phyloP scores from a whole-genome alignment of 78 protist species.

The Tieghemostelium lacteum region DNA sequence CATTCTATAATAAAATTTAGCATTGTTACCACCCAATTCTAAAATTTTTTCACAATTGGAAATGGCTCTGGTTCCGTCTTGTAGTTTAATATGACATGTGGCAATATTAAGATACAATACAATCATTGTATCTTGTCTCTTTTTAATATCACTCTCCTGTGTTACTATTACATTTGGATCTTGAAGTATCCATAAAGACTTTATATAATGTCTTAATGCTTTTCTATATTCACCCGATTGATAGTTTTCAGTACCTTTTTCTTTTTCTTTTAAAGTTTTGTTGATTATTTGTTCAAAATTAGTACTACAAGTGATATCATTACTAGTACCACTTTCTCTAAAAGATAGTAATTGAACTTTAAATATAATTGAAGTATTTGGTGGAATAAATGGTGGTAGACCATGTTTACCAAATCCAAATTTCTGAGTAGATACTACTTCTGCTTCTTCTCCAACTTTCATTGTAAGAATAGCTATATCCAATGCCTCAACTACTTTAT shows the following conservation, averaged over 20 bases:
- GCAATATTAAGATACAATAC: constrained; percentile 64
- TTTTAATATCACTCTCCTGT: constrained; percentile 6
- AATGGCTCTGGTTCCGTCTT: constrained; percentile 57
- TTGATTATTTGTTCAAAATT: constrained; percentile 6
- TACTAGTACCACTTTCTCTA: neutral
- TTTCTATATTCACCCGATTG: constrained; percentile 3
- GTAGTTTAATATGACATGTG: constrained; percentile 46
- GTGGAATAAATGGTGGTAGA: constrained; percentile 69
- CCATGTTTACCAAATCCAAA: constrained; percentile 70
- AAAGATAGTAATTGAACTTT: constrained; percentile 57
- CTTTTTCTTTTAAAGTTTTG: constrained; percentile 45
- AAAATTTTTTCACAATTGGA: constrained; percentile 59
- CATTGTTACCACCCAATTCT: constrained; percentile 48
- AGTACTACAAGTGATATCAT: neutral
- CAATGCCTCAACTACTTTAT: constrained; percentile 32
- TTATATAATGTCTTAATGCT: constrained; percentile 59
- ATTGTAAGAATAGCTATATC: constrained; percentile 54
- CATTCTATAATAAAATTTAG: constrained; percentile 61
- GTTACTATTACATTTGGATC: constrained; percentile 21
- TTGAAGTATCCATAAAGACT: constrained; percentile 50
- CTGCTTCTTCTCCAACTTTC: constrained; percentile 74
- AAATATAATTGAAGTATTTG: constrained; percentile 37
- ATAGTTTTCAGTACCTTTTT: constrained; percentile 41
- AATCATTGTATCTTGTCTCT: constrained; percentile 17
- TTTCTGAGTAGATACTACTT: constrained; percentile 44